Percentiles rank a stretch among this genome's conserved stretches.
These are phyloP conservation scores for Talinum fruticosum DNA, from an alignment of 148 eudicot genomes.

Conservation along the genomic window DNA sequence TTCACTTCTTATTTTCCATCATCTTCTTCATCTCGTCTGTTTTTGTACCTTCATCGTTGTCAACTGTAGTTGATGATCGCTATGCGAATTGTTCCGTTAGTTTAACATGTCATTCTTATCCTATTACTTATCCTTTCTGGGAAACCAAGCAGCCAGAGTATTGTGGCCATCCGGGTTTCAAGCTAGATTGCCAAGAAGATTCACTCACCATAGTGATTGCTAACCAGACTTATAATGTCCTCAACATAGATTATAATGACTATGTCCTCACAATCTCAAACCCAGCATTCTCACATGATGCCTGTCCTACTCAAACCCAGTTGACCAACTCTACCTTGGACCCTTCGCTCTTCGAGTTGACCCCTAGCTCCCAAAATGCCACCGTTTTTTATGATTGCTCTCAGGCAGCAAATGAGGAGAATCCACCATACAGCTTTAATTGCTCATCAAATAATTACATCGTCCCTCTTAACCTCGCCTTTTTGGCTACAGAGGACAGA, in stretches of 20 bases:
- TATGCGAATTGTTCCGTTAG: conserved; percentile 10
- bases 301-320: conserved; percentile 12
- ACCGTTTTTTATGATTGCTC: conserved; percentile 19
- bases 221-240: not conserved
- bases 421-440: conserved; percentile 3
- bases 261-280: conserved; percentile 1
- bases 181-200: conserved; percentile 14
- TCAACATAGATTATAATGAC: conserved; percentile 10
- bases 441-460: not conserved
- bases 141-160: conserved; percentile 14
- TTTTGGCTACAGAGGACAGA: not conserved
- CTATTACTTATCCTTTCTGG: conserved; percentile 35
- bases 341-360: not conserved
- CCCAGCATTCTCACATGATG: not conserved
- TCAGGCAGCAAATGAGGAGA: not conserved
- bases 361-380: conserved; percentile 3
- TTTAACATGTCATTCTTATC: not conserved
- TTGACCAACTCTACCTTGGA: conserved; percentile 16
- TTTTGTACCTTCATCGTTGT: not conserved
- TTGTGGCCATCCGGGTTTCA: conserved; percentile 32
- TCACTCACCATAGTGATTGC: not conserved
- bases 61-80: not conserved
- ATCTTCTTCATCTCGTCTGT: not conserved
- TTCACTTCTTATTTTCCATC: not conserved
- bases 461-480: not conserved